Evolutionary conservation across 1,284 basidiomycete genomes (phyloP), one percentile per base, ranked within the genome.

Genomic region (Volvariella volvacea): DNA sequence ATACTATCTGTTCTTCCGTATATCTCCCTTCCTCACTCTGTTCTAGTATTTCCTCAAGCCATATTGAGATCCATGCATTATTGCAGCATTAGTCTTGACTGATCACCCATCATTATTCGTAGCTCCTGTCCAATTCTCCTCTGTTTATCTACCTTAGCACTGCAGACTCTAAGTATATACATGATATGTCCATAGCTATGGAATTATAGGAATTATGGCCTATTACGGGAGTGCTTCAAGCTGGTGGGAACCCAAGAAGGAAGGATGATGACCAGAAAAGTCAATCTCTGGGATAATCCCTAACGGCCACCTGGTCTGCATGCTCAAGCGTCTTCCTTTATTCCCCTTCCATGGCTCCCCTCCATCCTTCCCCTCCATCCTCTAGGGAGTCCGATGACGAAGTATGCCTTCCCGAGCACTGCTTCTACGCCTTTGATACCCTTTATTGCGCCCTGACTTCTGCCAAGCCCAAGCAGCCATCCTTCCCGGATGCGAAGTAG

Each of bases 371-470:
- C 22, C 40, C n/a, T 39, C 41, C 25, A 34, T 12, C n/a, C 42
- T 30, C 16, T 12, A 30, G 33, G 19, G 17, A 19, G 41, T 41
- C 39, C 48, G 2, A 46, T 51, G 34, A 43, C 50, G 28, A 14
- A 12, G 65, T 69, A 51, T 89, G 87, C 67, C 70, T 63, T 8
- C 74, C 72, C 30, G 80, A 86, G 53, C 87, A 90, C 59, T 86
- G 83, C 58, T 88, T 77, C 57, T 74, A 86, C 60, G 83, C 84
- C 40, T 91, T 89, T 57, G 88, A 90, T 60, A 67, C 82, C 22
- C 69, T 90, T 44, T 88, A 84, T 61, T 88, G 85, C 57, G 70
- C 75, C 16, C 74, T 90, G 53, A 80, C 78, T 3, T 60, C 58
- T 30, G 71, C 68, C 42, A 59, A 64, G 30, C 76, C 80, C 4